phyloP scores from a whole-genome alignment of 1,284 basidiomycete genomes.

The Sporisorium exsertum region DNA sequence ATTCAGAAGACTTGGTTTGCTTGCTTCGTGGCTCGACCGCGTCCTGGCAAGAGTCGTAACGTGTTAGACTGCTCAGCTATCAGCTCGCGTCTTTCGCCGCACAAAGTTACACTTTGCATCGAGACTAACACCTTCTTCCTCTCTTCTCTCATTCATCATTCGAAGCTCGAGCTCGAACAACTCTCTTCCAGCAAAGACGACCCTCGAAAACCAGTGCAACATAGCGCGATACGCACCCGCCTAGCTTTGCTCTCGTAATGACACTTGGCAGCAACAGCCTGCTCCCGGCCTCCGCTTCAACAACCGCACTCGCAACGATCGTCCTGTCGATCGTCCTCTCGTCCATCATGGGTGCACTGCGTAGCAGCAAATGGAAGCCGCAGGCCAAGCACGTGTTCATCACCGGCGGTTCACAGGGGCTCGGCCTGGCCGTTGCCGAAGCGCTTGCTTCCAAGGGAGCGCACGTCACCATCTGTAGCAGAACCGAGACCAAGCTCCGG shows the following conservation, averaged over 20 bases:
- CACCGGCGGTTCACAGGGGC: constrained; percentile 83
- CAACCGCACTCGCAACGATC: constrained; percentile 10
- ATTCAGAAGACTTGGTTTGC: too few species aligned
- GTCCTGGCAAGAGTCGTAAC: too few species aligned
- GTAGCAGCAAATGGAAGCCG: constrained; percentile 33
- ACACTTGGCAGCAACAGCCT: not conserved
- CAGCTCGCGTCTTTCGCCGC: too few species aligned
- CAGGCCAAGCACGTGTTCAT: constrained; percentile 71
- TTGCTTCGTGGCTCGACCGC: too few species aligned
- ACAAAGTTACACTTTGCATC: constrained; percentile 15
- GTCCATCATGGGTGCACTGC: constrained; percentile 35
- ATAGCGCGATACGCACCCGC: constrained; percentile 1
- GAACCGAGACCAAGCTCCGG: constrained; percentile 76
- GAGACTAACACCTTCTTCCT: constrained; percentile 18
- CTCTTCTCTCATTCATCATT: too few species aligned
- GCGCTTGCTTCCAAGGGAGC: constrained; percentile 80
- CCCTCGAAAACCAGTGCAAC: not conserved
- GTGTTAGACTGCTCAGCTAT: too few species aligned
- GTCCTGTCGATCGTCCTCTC: constrained; percentile 27
- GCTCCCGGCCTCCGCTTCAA: constrained; percentile 11
- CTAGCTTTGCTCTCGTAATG: not conserved
- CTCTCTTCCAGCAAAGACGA: not conserved
- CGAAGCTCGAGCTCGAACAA: constrained; percentile 17
- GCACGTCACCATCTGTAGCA: constrained; percentile 83
- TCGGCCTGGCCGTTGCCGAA: constrained; percentile 80